A percentile compares a stretch with the other conserved stretches of the same genome.
phyloP scores from a whole-genome alignment of 306 rosid genomes.

The Mimosa bimucronata region DNA sequence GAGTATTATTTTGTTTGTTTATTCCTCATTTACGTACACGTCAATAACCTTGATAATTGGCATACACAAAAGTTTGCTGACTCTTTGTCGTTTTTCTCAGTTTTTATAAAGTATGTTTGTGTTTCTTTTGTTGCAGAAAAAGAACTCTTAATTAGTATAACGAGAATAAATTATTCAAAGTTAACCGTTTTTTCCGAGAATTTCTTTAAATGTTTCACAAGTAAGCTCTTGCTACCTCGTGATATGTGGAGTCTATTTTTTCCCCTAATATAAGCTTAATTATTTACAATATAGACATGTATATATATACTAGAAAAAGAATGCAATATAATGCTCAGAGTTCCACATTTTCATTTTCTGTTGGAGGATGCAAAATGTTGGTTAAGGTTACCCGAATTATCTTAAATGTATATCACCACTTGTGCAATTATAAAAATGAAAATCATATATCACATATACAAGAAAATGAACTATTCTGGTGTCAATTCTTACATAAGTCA shows the following conservation, averaged over 20 bases:
- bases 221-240: background rate
- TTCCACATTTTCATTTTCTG: no score
- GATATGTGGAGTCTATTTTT: no score
- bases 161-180: background rate
- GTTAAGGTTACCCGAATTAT: background rate
- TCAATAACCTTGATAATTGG: background rate
- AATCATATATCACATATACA: background rate
- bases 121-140: constrained; percentile 6
- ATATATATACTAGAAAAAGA: no score
- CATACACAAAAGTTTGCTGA: background rate
- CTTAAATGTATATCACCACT: background rate
- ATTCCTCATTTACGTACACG: background rate
- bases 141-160: background rate
- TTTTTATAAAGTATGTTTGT: background rate
- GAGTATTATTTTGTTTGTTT: no score
- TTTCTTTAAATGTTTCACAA: background rate
- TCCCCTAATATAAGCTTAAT: background rate
- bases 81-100: constrained; percentile 3
- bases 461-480: background rate
- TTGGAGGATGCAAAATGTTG: background rate
- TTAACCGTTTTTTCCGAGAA: background rate
- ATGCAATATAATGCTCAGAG: no score
- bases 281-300: no score
- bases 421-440: background rate
- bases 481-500: background rate